A percentile compares a stretch with the other conserved stretches of the same genome.
Conservation (phyloP, 225 moss, liverwort and hornwort genomes). For the Marchantia polymorpha region DNA sequence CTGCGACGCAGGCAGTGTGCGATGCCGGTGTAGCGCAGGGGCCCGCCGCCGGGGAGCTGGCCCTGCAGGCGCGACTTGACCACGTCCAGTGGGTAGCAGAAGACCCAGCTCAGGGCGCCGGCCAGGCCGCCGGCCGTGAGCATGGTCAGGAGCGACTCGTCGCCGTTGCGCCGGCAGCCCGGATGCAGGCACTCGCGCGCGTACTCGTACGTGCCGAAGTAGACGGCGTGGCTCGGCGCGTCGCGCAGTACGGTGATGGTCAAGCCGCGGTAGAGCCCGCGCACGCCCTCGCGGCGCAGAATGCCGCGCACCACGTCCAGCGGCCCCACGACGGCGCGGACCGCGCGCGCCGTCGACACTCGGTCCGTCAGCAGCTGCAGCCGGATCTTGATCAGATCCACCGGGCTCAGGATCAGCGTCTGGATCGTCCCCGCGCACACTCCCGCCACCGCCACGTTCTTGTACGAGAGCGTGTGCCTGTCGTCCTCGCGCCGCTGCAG, state of each 20-base stretch:
- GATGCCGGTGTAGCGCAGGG: slow-evolving; percentile 63
- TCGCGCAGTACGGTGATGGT: slow-evolving; percentile 89
- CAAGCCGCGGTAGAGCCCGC: slow-evolving; percentile 86
- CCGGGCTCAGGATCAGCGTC: slow-evolving; percentile 82
- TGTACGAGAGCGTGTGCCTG: slow-evolving; percentile 52
- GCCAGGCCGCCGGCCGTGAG: slow-evolving; percentile 90
- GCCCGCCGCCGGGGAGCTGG: slow-evolving; percentile 46
- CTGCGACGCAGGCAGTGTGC: slow-evolving; percentile 81
- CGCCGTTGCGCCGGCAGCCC: slow-evolving; percentile 68
- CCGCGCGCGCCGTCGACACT: slow-evolving; percentile 35
- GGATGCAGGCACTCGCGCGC: slow-evolving; percentile 82
- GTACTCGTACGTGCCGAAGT: slow-evolving; percentile 89
- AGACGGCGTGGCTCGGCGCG: slow-evolving; percentile 90
- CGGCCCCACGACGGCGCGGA: slow-evolving; percentile 60
- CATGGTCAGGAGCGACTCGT: slow-evolving; percentile 88
- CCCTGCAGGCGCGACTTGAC: slow-evolving; percentile 94
- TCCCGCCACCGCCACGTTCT: slow-evolving; percentile 82
- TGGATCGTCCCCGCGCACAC: slow-evolving; percentile 82
- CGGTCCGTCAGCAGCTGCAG: slow-evolving; percentile 68
- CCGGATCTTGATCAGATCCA: slow-evolving; percentile 95
- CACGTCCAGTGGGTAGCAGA: slow-evolving; percentile 92
- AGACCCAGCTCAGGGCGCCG: slow-evolving; percentile 83
- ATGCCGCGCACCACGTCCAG: slow-evolving; percentile 65
- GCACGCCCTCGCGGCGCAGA: slow-evolving; percentile 68
- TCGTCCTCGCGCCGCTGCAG: slow-evolving; percentile 40